These are phyloP conservation scores for Capsicum rhomboideum DNA, from an alignment of 257 asterid species.

Conservation along the genomic window DNA sequence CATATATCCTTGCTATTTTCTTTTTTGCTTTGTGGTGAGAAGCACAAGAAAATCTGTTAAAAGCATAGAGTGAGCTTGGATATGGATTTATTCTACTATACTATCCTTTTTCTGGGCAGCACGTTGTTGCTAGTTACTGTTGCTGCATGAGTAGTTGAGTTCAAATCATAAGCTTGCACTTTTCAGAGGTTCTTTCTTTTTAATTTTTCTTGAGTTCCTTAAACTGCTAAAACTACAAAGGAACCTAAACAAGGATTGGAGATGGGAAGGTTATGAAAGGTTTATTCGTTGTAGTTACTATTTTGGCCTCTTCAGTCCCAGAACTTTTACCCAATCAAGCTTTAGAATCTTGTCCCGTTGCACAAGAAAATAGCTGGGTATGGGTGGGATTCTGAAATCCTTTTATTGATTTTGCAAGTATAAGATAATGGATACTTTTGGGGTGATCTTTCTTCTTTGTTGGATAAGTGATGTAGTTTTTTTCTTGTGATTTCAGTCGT, in stretches of 20 bases:
- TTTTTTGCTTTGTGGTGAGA: background rate
- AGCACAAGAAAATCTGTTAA: background rate
- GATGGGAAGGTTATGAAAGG: background rate
- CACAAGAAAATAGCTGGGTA: background rate
- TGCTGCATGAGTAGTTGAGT: background rate
- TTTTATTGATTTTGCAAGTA: background rate
- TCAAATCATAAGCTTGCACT: background rate
- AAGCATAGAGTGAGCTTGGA: background rate
- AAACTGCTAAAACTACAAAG: background rate
- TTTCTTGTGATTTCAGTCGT: background rate
- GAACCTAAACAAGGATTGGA: background rate
- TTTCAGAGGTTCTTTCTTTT: background rate
- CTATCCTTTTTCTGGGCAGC: background rate
- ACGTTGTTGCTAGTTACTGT: background rate
- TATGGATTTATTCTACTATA: background rate
- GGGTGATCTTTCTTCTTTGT: background rate
- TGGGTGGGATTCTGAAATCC: background rate
- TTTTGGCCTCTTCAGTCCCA: background rate
- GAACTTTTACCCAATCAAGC: background rate
- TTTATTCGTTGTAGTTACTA: background rate
- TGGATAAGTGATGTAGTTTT: background rate
- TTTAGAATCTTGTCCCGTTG: background rate
- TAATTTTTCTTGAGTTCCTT: background rate
- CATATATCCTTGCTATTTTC: background rate
- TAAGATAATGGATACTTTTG: background rate